Evolutionary conservation across 2,329 filamentous ascomycete genomes (phyloP), one percentile per base, ranked within the genome.

Genomic region (Fusarium sp.): DNA sequence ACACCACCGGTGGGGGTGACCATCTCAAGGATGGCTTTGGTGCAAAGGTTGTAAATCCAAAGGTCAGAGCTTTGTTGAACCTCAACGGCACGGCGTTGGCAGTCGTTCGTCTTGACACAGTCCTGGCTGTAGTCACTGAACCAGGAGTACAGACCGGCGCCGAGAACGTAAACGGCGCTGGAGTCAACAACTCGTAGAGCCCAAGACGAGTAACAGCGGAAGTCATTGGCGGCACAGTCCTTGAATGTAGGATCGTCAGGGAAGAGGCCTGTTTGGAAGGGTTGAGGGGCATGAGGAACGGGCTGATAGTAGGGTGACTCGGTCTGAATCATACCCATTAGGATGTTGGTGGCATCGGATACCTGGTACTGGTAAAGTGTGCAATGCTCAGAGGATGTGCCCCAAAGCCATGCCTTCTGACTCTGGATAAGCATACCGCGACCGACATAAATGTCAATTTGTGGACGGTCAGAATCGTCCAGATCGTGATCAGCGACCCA

Each of bases 401-500:
- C 71, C 45, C 57, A 73, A 19, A 74, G 63, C 75, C 77, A 81
- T 6, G 75, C 74, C 2, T 73, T 73, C 17, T 69, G 35, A 27
- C 72, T 71, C 48, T 77, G 65, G n/a, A 76, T 67, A 25, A 79
- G 73, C 22, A 80, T 70, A 43, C 80, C 80, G n/a, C 81, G 72
- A n/a, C 67, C 80, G 7, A 60, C 72, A 54, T 77, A 81, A 25
- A 81, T 51, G 30, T 78, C 9, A 79, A 78, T n/a, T 80, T 82
- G 50, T 6, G 32, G 30, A 37, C 40, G 50, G 22, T 53, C 40
- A 20, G 50, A 27, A 53, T 45, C 3, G 30, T 53, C 50, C 17
- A 53, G 40, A 37, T 53, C 89, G 78, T 92, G 89, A 73, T 92
- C 89, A 4, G 89, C 85, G 20, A 87, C 86, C 89, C 89, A 92